Conservation (phyloP, 2,329 filamentous ascomycete genomes). For the Byssoonygena ceratinophila region DNA sequence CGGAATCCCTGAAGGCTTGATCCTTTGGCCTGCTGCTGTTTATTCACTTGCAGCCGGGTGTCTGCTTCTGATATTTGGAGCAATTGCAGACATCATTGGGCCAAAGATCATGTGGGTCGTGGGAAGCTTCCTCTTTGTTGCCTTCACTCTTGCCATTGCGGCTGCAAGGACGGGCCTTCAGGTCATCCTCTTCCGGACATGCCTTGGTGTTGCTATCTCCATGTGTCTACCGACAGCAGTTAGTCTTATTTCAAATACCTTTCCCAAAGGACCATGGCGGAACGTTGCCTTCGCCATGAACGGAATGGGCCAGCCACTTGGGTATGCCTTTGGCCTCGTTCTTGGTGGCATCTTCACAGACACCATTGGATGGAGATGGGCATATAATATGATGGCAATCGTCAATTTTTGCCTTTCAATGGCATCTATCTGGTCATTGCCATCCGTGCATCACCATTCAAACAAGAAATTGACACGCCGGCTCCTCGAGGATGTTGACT, state of each 20-base stretch:
- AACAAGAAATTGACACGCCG: constrained; percentile 23
- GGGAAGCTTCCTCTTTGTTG: constrained; percentile 35
- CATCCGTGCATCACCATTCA: constrained; percentile 20
- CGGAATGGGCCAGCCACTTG: constrained; percentile 38
- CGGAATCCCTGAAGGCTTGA: constrained; percentile 19
- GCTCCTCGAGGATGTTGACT: constrained; percentile 38
- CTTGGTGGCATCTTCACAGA: constrained; percentile 43
- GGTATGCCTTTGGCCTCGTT: constrained; percentile 40
- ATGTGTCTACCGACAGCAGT: constrained; percentile 40
- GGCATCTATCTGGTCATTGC: constrained; percentile 31
- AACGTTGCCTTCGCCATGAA: constrained; percentile 41
- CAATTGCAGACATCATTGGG: constrained; percentile 42
- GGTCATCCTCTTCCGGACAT: constrained; percentile 39
- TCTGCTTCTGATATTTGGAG: constrained; percentile 40
- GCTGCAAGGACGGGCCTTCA: constrained; percentile 29
- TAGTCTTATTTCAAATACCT: constrained; percentile 38
- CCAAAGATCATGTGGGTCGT: constrained; percentile 37
- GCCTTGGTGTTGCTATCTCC: constrained; percentile 37
- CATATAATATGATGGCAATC: constrained; percentile 39
- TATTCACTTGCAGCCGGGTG: constrained; percentile 31
- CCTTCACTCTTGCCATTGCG: constrained; percentile 35
- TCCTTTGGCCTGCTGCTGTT: constrained; percentile 23
- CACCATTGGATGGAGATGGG: constrained; percentile 42
- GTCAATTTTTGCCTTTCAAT: constrained; percentile 31
- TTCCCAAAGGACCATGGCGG: constrained; percentile 35